These are phyloP conservation scores for Dactylellina drechsleri DNA, from an alignment of 2,329 filamentous ascomycete species.

Conservation along the genomic window DNA sequence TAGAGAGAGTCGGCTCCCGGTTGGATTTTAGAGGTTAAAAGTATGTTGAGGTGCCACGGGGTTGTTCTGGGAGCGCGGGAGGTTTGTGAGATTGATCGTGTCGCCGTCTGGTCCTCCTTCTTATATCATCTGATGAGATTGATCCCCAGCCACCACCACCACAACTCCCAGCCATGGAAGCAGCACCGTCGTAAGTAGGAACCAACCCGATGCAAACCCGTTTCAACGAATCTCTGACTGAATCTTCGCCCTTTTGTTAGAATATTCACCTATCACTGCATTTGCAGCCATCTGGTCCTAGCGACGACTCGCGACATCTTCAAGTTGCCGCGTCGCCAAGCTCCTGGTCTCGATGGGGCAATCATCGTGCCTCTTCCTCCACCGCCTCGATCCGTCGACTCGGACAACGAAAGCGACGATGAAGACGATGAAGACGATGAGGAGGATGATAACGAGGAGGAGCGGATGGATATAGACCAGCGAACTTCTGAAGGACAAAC, in stretches of 20 bases:
- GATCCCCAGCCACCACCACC: conserved; percentile 8
- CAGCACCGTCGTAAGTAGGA: conserved; percentile 32
- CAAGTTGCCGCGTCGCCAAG: conserved; percentile 67
- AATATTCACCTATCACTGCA: conserved; percentile 70
- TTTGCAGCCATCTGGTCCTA: conserved; percentile 72
- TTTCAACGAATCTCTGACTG: background rate
- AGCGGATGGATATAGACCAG: conserved; percentile 51
- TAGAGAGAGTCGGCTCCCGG: too few species aligned
- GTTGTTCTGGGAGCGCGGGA: background rate
- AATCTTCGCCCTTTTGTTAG: conserved; percentile 38
- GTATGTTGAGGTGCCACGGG: too few species aligned
- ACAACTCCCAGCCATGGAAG: conserved; percentile 27
- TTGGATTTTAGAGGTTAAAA: too few species aligned
- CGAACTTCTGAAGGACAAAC: background rate
- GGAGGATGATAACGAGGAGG: conserved; percentile 27
- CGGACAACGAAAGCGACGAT: conserved; percentile 56
- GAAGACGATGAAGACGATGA: conserved; percentile 34
- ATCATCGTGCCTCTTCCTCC: conserved; percentile 69
- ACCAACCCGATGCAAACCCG: background rate
- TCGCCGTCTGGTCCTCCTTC: too few species aligned
- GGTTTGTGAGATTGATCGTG: background rate
- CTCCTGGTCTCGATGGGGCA: conserved; percentile 66
- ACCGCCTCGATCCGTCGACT: conserved; percentile 57
- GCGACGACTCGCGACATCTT: conserved; percentile 68
- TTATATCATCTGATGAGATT: too few species aligned